Percentiles rank a stretch among this genome's conserved stretches.
Conservation (phyloP, 495 filamentous ascomycete species). For the Podospora appendiculata region DNA sequence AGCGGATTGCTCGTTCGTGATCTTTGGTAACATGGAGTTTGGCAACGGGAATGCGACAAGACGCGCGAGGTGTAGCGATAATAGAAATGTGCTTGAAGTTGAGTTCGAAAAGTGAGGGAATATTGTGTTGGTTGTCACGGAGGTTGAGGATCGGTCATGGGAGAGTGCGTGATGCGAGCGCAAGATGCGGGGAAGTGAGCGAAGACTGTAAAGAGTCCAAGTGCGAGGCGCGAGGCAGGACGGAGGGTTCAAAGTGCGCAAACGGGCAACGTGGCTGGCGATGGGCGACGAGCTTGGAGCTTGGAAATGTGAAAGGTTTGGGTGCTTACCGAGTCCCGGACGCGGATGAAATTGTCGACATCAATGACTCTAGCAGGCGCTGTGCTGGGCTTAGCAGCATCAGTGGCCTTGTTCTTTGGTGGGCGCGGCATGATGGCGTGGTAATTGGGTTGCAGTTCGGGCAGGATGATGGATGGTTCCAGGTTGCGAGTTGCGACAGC, state of each 20-base stretch:
- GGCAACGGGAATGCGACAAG: too few relatives aligned
- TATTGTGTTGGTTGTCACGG: too few relatives aligned
- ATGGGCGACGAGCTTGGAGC: constrained; percentile 6
- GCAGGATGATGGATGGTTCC: background rate
- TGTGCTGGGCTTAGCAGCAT: constrained; percentile 32
- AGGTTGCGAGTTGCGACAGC: background rate
- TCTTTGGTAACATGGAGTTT: too few relatives aligned
- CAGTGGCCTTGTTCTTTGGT: constrained; percentile 28
- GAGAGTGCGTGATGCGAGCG: too few relatives aligned
- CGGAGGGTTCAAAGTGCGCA: background rate
- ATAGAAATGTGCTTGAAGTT: too few relatives aligned
- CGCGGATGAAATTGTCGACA: constrained; percentile 39
- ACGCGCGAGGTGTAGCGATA: too few relatives aligned
- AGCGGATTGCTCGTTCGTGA: too few relatives aligned
- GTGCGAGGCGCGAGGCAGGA: too few relatives aligned
- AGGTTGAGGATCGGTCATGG: too few relatives aligned
- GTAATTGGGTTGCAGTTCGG: constrained; percentile 8
- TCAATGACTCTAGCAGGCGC: constrained; percentile 27
- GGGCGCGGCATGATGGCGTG: constrained; percentile 27
- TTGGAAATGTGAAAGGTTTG: constrained; percentile 5
- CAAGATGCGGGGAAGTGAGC: background rate
- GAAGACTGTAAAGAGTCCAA: too few relatives aligned
- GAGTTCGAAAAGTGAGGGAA: too few relatives aligned
- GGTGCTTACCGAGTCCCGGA: constrained; percentile 43
- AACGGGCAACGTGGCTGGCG: background rate